Conservation (phyloP, 768 basidiomycete species). For the Xerocomus potaroensis region DNA sequence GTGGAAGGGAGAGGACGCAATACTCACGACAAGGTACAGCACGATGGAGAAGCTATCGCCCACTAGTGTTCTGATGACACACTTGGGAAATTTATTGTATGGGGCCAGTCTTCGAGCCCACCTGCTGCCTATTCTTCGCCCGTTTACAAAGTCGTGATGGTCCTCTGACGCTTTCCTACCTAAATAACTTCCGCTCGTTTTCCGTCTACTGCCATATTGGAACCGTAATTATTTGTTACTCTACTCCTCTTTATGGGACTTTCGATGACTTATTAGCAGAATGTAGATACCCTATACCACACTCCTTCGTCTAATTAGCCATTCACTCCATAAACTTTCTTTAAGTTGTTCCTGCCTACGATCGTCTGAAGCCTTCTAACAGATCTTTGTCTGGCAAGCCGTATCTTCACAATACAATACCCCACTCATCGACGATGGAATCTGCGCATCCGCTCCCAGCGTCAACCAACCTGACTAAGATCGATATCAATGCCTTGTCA, state of each 20-base stretch:
- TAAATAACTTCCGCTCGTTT: slow-evolving; percentile 19
- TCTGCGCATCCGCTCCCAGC: too few species aligned
- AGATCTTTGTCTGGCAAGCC: too few species aligned
- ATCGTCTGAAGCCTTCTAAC: too few species aligned
- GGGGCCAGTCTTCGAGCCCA: not conserved
- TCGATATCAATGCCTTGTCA: not conserved
- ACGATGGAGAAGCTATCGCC: slow-evolving; percentile 18
- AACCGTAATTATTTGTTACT: too few species aligned
- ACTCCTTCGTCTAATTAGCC: slow-evolving; percentile 2
- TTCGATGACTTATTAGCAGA: not conserved
- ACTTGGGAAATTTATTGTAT: not conserved
- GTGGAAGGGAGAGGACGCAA: slow-evolving; percentile 12
- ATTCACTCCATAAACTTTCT: not conserved
- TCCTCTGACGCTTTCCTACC: not conserved
- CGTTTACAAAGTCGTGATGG: too few species aligned
- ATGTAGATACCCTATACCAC: slow-evolving; percentile 6
- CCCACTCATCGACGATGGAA: too few species aligned
- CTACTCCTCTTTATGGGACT: not conserved
- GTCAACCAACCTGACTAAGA: too few species aligned
- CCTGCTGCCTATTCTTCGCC: not conserved
- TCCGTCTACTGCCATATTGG: too few species aligned
- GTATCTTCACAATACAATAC: too few species aligned
- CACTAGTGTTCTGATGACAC: slow-evolving; percentile 10
- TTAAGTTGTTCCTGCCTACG: too few species aligned
- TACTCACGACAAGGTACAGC: slow-evolving; percentile 18